Evolutionary conservation across 805 yeast species (phyloP).

Genomic region (Barnettozyma siamensis): DNA sequence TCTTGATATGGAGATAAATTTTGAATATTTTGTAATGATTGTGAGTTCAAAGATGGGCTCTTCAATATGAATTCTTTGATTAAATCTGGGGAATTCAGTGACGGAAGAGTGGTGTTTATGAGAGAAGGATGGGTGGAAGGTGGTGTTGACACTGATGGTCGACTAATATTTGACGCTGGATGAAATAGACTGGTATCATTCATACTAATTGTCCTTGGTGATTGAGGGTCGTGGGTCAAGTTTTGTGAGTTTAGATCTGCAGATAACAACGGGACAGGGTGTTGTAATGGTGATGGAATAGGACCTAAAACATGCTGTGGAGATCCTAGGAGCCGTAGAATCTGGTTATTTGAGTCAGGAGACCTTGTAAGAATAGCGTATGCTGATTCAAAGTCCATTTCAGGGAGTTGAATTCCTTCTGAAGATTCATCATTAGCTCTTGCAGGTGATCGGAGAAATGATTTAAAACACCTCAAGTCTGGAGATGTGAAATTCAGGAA

Average conservation of each 20-base stretch:
- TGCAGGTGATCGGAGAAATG: constrained; percentile 2
- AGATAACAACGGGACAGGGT: background rate
- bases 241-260: background rate
- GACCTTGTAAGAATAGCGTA: constrained; percentile 24
- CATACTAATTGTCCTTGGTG: background rate
- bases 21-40: background rate
- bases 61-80: constrained; percentile 11
- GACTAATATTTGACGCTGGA: background rate
- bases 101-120: background rate
- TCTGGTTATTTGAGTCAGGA: constrained; percentile 11
- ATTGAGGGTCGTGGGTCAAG: background rate
- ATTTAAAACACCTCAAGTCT: constrained; percentile 9
- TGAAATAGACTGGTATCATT: background rate
- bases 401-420: constrained; percentile 10
- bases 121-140: background rate
- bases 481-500: constrained; percentile 11
- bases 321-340: constrained; percentile 1
- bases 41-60: constrained; percentile 13
- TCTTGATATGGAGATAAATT: constrained; percentile 1
- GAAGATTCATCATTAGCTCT: background rate
- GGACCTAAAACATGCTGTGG: constrained; percentile 3
- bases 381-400: constrained; percentile 26
- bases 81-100: background rate
- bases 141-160: no score
- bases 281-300: background rate